Evolutionary conservation across 2,329 filamentous ascomycete species (phyloP).

Genomic region (Aspergillus uvarum): DNA sequence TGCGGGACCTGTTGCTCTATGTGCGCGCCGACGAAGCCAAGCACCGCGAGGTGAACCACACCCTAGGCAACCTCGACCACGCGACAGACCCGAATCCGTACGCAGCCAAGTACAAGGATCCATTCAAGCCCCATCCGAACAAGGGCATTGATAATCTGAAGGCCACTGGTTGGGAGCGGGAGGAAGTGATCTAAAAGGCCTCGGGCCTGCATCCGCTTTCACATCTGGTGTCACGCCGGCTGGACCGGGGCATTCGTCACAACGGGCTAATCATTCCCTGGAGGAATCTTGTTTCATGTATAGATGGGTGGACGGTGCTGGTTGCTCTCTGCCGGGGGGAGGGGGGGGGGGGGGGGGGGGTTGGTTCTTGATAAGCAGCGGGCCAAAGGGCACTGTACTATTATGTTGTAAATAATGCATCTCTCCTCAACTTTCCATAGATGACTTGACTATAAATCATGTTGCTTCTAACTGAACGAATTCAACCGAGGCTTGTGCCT

Average conservation of each 20-base stretch:
- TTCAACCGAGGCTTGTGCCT: not conserved
- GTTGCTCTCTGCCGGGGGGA: not conserved
- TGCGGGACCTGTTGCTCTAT: constrained; percentile 85
- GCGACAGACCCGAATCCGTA: constrained; percentile 90
- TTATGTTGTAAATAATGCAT: not conserved
- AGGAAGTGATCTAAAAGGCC: constrained; percentile 67
- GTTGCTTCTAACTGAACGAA: not conserved
- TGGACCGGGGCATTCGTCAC: not conserved
- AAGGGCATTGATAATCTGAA: constrained; percentile 65
- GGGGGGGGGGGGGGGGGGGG: too few species aligned
- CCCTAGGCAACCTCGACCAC: constrained; percentile 82
- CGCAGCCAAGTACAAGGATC: constrained; percentile 75
- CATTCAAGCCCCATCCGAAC: constrained; percentile 64
- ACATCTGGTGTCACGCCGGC: not conserved
- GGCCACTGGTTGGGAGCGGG: constrained; percentile 76
- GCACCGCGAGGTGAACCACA: constrained; percentile 95
- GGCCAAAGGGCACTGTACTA: not conserved
- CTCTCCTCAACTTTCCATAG: not conserved
- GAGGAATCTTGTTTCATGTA: not conserved
- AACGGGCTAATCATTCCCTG: not conserved
- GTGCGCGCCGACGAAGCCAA: constrained; percentile 87
- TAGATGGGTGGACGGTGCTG: not conserved
- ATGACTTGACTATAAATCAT: not conserved
- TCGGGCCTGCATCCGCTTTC: not conserved
- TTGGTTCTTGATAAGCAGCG: not conserved